Evolutionary conservation across 2,329 filamentous ascomycete genomes (phyloP).

Genomic region (Nemania sp.): DNA sequence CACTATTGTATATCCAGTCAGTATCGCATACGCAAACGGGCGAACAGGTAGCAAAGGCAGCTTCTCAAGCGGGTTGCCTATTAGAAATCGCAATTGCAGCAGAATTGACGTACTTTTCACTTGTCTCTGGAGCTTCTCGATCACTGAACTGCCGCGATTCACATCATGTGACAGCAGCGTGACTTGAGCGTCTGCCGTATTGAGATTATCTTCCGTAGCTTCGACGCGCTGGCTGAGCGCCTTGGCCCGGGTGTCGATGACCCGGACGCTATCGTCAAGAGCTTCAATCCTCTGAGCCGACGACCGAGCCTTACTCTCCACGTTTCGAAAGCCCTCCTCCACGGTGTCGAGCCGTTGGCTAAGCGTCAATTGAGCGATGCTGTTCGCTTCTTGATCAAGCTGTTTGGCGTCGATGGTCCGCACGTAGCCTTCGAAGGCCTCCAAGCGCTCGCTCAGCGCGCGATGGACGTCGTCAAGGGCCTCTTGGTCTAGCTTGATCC

Average conservation of each 20-base stretch:
- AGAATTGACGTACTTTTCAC: slow-evolving; percentile 27
- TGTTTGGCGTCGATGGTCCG: slow-evolving; percentile 34
- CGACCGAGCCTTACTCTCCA: slow-evolving; percentile 29
- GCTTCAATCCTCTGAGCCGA: slow-evolving; percentile 33
- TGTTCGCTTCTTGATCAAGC: slow-evolving; percentile 35
- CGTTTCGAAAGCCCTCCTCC: slow-evolving; percentile 26
- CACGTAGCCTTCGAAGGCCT: slow-evolving; percentile 33
- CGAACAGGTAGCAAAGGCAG: not conserved
- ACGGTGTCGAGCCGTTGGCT: slow-evolving; percentile 30
- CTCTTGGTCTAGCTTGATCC: slow-evolving; percentile 34
- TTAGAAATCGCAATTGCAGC: not conserved
- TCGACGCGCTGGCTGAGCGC: slow-evolving; percentile 33
- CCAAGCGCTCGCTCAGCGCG: slow-evolving; percentile 30
- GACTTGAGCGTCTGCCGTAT: slow-evolving; percentile 30
- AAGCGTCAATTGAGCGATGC: slow-evolving; percentile 29
- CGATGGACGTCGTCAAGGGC: slow-evolving; percentile 31
- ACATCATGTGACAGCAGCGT: slow-evolving; percentile 35
- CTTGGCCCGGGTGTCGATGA: slow-evolving; percentile 33
- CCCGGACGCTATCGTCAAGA: slow-evolving; percentile 34
- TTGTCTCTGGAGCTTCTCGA: slow-evolving; percentile 33
- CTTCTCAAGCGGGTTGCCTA: not conserved
- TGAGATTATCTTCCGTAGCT: slow-evolving; percentile 33
- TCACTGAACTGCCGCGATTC: slow-evolving; percentile 29
- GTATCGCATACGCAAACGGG: not conserved
- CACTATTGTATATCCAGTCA: slow-evolving; percentile 20